phyloP scores from a whole-genome alignment of 495 filamentous ascomycete genomes.

The Pseudotulostoma volvatum region DNA sequence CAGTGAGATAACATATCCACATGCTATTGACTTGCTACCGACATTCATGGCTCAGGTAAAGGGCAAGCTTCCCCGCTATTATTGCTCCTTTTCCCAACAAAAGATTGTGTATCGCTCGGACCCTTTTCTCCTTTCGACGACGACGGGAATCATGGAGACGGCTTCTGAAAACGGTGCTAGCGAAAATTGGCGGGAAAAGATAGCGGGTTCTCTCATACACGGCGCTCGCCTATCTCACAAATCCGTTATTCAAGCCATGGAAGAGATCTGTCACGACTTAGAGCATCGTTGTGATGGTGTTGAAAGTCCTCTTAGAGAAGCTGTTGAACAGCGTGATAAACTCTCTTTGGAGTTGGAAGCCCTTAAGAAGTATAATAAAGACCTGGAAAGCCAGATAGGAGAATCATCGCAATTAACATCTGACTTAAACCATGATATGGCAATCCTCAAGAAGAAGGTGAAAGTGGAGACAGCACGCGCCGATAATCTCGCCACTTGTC shows the following conservation, averaged over 20 bases:
- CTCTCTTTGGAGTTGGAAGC: conserved; percentile 13
- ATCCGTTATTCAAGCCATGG: conserved; percentile 29
- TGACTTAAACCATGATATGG: conserved; percentile 16
- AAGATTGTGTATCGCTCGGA: neutral
- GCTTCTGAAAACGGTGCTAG: conserved; percentile 4
- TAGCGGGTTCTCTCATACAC: conserved; percentile 21
- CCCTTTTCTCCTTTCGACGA: neutral
- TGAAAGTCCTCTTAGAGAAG: conserved; percentile 31
- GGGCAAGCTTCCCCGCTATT: neutral
- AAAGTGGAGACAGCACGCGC: conserved; percentile 10
- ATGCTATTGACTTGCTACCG: conserved; percentile 3
- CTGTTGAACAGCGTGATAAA: conserved; percentile 27
- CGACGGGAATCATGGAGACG: neutral
- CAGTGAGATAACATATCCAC: too few relatives aligned
- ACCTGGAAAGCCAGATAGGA: conserved; percentile 13
- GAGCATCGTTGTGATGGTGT: conserved; percentile 35
- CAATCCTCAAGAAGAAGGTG: conserved; percentile 15
- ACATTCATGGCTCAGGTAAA: conserved; percentile 5
- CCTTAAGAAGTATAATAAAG: conserved; percentile 13
- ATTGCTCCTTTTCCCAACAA: neutral
- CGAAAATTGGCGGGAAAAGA: conserved; percentile 28
- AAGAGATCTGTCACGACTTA: conserved; percentile 36
- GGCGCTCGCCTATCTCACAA: conserved; percentile 22
- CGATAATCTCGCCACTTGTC: conserved; percentile 16
- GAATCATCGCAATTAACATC: conserved; percentile 10